Base-by-base conservation (phyloP, 345 rosid genomes). In the Boechera stricta region DNA sequence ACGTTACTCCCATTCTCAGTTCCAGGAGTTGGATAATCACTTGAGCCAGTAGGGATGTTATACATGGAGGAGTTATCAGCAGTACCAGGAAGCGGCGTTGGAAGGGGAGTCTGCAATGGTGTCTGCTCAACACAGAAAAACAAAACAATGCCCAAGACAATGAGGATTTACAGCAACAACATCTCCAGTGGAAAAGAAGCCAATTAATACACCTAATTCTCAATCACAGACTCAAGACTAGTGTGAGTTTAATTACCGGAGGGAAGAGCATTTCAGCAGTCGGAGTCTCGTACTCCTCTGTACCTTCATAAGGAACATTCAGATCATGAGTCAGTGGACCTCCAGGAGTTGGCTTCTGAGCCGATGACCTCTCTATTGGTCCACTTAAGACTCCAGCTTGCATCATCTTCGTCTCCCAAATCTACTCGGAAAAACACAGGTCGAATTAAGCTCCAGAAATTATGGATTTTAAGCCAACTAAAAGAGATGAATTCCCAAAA, bases 261-360 rank as follows among this genome's bases (percentile, higher is more conserved):
- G 99, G 96, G 57, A 93, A 93, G 55, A 93, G 94, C 71, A 96
- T 88, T 63, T 93, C 99, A 71, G 95, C 93, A 1, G 99, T 96
- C 32, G 99, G 99, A 59, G 99, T 96, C 82, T 96, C 98, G 16
- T 86, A 96, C 80, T 96, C 99, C 82, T 96, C 99, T 0, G 92
- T 79, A 62, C 90, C 98, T 71, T 96, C 92, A 65, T 96, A 93
- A 0, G 99, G 99, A 15, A 91, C 99, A 86, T 96, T 96, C 31
- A 96, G 91, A 80, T 96, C 99, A 48, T 90, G 97, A 39, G 93
- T 85, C 57, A 86, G 64, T 16, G 82, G 83, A 49, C 86, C 91
- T 31, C 92, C 97, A 10, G 90, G 86, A 1, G 81, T 77, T 2
- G 84, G 75, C 87, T 84, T 92, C 24, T 81, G 74, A 47, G 69